Evolutionary conservation across 1,139 yeast species (phyloP).

Genomic region (Candida albicans): DNA sequence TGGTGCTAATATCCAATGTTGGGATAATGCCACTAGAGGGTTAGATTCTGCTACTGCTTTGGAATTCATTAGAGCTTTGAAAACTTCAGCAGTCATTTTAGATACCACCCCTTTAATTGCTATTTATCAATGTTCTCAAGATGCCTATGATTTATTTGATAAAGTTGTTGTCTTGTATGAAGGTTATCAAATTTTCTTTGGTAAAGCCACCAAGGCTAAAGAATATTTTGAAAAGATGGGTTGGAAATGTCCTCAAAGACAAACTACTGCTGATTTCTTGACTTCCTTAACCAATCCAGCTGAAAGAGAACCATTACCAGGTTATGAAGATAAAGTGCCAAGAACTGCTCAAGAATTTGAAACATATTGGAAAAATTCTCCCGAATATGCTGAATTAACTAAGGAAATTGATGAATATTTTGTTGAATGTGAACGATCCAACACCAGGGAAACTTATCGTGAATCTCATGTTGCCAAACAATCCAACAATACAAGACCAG

Average conservation of each 20-base stretch:
- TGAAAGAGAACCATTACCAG: conserved; percentile 55
- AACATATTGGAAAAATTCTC: conserved; percentile 24
- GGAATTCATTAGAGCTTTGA: conserved; percentile 70
- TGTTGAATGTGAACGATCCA: conserved; percentile 8
- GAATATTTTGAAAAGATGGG: conserved; percentile 50
- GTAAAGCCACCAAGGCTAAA: conserved; percentile 59
- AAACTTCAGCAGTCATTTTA: conserved; percentile 59
- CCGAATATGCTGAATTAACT: conserved; percentile 17
- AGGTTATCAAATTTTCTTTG: conserved; percentile 78
- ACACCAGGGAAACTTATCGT: conserved; percentile 15
- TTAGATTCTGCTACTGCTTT: conserved; percentile 63
- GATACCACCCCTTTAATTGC: conserved; percentile 70
- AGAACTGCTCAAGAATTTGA: conserved; percentile 25
- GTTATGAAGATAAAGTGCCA: conserved; percentile 36
- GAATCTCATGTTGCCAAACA: conserved; percentile 33
- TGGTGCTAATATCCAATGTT: conserved; percentile 47
- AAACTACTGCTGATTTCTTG: conserved; percentile 79
- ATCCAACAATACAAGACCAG: conserved; percentile 22
- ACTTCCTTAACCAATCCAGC: conserved; percentile 73
- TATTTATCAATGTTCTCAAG: conserved; percentile 56
- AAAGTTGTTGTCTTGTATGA: conserved; percentile 71
- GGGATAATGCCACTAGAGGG: conserved; percentile 68
- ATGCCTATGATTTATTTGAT: conserved; percentile 55
- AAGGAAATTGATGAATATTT: conserved; percentile 20
- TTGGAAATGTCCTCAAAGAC: conserved; percentile 65